These are phyloP conservation scores for Casuarina glauca DNA, from an alignment of 306 rosid genomes.

Conservation along the genomic window DNA sequence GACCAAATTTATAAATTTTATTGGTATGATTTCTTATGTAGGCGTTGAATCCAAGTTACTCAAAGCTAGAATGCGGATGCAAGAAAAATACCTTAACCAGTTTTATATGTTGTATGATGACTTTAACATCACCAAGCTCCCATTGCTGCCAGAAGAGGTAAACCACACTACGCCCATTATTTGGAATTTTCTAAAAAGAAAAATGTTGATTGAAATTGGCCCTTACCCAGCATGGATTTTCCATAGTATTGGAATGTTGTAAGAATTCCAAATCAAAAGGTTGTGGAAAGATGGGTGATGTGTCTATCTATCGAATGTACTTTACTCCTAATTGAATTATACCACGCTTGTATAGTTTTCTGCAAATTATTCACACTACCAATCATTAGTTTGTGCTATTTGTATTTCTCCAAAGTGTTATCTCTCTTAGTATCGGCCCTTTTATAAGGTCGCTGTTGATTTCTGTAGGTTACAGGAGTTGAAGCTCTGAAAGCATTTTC, in stretches of 20 bases:
- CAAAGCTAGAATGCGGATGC: conserved; percentile 98
- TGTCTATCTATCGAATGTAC: neutral
- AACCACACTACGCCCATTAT: conserved; percentile 21
- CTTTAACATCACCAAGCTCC: conserved; percentile 87
- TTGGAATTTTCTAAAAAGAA: neutral
- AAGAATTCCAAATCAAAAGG: neutral
- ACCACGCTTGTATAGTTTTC: neutral
- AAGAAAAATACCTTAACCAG: conserved; percentile 86
- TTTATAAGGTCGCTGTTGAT: conserved; percentile 17
- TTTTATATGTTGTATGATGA: conserved; percentile 97
- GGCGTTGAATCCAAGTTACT: conserved; percentile 87
- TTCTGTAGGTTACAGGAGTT: conserved; percentile 82
- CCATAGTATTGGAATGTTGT: neutral
- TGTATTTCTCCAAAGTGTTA: neutral
- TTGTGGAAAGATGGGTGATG: neutral
- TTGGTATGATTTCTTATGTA: conserved; percentile 28
- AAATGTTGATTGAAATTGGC: neutral
- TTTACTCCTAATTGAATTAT: neutral
- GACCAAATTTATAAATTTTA: neutral
- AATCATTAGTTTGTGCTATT: neutral
- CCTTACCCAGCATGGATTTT: neutral
- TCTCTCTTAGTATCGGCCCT: conserved; percentile 3
- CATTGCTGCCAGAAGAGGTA: conserved; percentile 96
- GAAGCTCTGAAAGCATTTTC: conserved; percentile 82
- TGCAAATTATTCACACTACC: neutral